Percentiles rank a stretch among this genome's conserved stretches.
phyloP scores from a whole-genome alignment of 176 grass and related monocot species.

The Rhipidocladum racemiflorum region DNA sequence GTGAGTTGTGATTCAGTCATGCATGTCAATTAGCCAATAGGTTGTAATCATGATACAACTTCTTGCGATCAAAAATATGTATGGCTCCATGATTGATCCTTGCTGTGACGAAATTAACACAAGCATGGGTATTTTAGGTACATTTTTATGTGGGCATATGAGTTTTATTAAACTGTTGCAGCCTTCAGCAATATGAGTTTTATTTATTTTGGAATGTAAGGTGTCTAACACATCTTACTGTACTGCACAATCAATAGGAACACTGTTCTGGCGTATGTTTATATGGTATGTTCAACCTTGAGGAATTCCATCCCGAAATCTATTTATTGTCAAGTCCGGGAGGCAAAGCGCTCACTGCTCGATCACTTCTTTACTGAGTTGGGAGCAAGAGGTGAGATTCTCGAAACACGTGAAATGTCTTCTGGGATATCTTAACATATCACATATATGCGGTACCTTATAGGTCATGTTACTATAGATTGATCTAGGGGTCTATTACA shows the following conservation, averaged over 20 bases:
- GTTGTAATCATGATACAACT: too few relatives aligned
- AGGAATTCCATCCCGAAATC: constrained; percentile 97
- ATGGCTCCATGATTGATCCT: too few relatives aligned
- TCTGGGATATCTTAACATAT: neutral
- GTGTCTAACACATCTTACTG: constrained; percentile 11
- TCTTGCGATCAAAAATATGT: too few relatives aligned
- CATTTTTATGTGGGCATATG: too few relatives aligned
- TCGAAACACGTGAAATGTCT: neutral
- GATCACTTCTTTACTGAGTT: constrained; percentile 99
- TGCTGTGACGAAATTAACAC: too few relatives aligned
- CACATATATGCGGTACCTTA: too few relatives aligned
- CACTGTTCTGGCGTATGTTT: constrained; percentile 88
- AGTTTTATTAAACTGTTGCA: neutral
- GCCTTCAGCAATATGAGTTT: neutral
- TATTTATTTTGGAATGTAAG: neutral
- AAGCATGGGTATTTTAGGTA: too few relatives aligned
- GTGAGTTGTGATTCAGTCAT: too few relatives aligned
- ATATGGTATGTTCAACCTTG: constrained; percentile 81
- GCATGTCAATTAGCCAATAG: too few relatives aligned
- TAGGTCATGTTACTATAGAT: too few relatives aligned
- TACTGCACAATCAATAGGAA: constrained; percentile 49
- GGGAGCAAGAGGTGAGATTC: constrained; percentile 75
- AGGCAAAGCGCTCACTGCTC: constrained; percentile 91
- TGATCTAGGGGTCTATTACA: too few relatives aligned
- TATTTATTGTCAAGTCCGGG: constrained; percentile 95